phyloP scores from a whole-genome alignment of 495 filamentous ascomycete genomes.

The Penicillium salamii region DNA sequence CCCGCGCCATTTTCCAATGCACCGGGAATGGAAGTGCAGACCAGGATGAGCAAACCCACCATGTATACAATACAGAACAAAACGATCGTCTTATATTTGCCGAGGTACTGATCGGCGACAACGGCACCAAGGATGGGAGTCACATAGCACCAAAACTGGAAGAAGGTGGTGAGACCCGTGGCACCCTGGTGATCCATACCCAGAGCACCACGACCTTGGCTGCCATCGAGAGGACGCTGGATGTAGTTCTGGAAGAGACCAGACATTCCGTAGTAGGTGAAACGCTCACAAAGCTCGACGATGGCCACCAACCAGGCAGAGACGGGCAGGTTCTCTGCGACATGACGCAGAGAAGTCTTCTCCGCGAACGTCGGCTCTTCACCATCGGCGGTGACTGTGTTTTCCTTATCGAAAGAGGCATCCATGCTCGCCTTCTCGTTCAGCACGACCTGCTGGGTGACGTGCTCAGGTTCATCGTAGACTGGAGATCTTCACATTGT shows the following conservation, averaged over 20 bases:
- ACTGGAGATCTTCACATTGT: not conserved
- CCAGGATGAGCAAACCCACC: conserved; percentile 46
- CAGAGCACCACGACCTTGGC: conserved; percentile 52
- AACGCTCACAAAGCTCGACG: conserved; percentile 65
- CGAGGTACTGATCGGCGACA: conserved; percentile 63
- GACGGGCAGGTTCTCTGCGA: conserved; percentile 55
- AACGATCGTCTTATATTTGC: conserved; percentile 68
- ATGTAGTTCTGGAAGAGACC: conserved; percentile 59
- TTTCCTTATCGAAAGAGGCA: conserved; percentile 30
- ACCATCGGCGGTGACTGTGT: conserved; percentile 38
- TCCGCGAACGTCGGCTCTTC: conserved; percentile 56
- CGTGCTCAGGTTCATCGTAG: conserved; percentile 13
- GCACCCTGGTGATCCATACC: conserved; percentile 53
- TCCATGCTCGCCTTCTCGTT: conserved; percentile 28
- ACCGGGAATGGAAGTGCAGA: conserved; percentile 46
- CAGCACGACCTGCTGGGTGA: conserved; percentile 20
- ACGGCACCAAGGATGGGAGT: conserved; percentile 59
- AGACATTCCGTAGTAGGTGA: conserved; percentile 63
- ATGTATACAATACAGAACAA: conserved; percentile 51
- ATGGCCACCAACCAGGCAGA: conserved; percentile 59
- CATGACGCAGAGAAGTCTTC: conserved; percentile 45
- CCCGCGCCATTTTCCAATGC: conserved; percentile 46
- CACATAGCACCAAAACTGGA: conserved; percentile 62
- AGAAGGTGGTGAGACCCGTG: conserved; percentile 59
- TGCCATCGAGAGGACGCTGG: conserved; percentile 44